Base-by-base conservation (phyloP, 23 red algal species). In the Gracilaria gracilis region DNA sequence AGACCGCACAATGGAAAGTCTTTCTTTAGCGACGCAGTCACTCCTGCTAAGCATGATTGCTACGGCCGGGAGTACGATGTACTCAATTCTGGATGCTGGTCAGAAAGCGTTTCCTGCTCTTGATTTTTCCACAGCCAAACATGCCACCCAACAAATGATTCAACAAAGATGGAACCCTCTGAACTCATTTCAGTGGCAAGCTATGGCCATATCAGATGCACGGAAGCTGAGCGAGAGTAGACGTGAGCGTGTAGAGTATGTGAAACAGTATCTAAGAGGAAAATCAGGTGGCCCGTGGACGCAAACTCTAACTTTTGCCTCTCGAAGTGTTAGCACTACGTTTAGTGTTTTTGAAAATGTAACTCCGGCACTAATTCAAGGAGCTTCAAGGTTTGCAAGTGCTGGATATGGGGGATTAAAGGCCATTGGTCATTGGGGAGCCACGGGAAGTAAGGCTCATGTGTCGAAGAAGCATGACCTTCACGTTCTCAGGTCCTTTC, bases 341-440 rank as follows among this genome's bases (percentile, higher is more conserved):
- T 77, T 77, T 51, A 37, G 72, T 31, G 42, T 77, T 25, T 50
- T 77, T 4, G 72, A 77, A 31, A 48, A 46, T 51, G 24, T 51
- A 28, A 24, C 72, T 32, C 72, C 72, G 0, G 8, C 31, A 77
- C 16, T 77, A 42, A 49, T 77, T 48, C 72, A 31, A 15, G 72
- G 72, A 24, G 42, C 39, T 50, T 49, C 72, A 51, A 50, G 46
- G 27, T 25, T 77, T 49, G 72, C 23, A 50, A 77, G 72, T 34
- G 72, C 39, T 50, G 46, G 72, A 49, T 77, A 49, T 77, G 38
- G 72, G 27, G 72, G 40, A 51, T 28, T 77, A 17, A 77, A 51
- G 27, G 72, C 72, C 21, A 9, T 51, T 31, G 46, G 72, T 50
- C 72, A 50, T 49, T 46, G 72, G 46, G 72, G 72, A 31, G 25